Evolutionary conservation across 1,284 basidiomycete genomes (phyloP), one percentile per base, ranked within the genome.

Genomic region (Thelephora terrestris): DNA sequence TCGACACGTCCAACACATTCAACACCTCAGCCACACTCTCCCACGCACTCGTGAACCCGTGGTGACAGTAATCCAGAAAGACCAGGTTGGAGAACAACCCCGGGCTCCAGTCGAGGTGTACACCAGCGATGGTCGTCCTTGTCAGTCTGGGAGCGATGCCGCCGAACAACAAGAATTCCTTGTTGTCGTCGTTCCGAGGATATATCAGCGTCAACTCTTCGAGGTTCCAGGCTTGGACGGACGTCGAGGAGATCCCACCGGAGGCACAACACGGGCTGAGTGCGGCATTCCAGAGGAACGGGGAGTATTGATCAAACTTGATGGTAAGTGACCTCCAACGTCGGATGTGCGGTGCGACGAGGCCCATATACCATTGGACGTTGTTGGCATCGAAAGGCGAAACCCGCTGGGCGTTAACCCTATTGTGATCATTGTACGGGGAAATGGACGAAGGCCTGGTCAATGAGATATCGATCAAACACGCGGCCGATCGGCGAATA

Each of bases 221-320:
- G 37, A 85, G 63, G 45, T 63, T 58, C 18, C 65, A 67, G 1
- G 73, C 78, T 47, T 68, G 65, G 18, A 62, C 58, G 38, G 61
- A 49, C 45, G 59, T 58, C 20, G 62, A 61, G 3, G 29, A 32
- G 6, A 32, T 10, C 14, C 29, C 29, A 3, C 29, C 29, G 24
- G 60, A 59, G 7, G 65, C 66, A 55, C 75, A 80, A 52, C 67
- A 71, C 50, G 62, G 61, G 37, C 76, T 70, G 47, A 85, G 67
- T 16, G 77, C 71, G 12, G 77, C 75, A 50, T 79, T 81, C 77
- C 78, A 81, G 23, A 85, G 63, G 58, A 75, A 79, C 2, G 80
- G 81, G 4, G 73, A 67, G 52, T 78, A 76, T 23, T 71, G 66
- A 32, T 65, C 54, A 58, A 84, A 78, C n/a, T 62, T 61, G 45